These are phyloP conservation scores for Hypoxylon rubiginosum DNA, from an alignment of 2,329 filamentous ascomycete species.

Conservation along the genomic window DNA sequence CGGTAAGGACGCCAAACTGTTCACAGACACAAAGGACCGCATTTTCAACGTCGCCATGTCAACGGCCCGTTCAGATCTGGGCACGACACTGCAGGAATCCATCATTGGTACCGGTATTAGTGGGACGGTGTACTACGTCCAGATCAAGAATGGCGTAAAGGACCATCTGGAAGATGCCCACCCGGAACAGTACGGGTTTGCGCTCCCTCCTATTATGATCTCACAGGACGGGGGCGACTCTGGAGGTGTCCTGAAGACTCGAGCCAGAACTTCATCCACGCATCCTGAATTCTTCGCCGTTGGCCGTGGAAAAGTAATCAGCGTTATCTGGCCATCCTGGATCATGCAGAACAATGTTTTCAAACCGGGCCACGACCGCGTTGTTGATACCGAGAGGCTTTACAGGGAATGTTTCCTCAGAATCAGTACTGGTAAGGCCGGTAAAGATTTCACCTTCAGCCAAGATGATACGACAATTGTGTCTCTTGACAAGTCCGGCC, in stretches of 20 bases:
- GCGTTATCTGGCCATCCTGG: conserved; percentile 81
- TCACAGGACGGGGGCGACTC: conserved; percentile 89
- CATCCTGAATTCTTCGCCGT: conserved; percentile 96
- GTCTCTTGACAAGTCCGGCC: conserved; percentile 95
- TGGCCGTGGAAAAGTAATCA: conserved; percentile 94
- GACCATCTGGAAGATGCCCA: conserved; percentile 84
- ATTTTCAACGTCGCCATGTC: conserved; percentile 95
- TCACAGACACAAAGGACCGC: conserved; percentile 90
- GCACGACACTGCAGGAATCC: conserved; percentile 76
- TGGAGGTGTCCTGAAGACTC: conserved; percentile 93
- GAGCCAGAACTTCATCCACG: conserved; percentile 87
- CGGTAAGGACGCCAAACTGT: conserved; percentile 90
- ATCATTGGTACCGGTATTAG: conserved; percentile 95
- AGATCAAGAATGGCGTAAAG: conserved; percentile 80
- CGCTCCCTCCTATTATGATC: conserved; percentile 84
- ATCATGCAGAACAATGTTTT: conserved; percentile 74
- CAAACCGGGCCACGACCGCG: conserved; percentile 73
- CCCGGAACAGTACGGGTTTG: conserved; percentile 87
- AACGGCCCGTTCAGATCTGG: conserved; percentile 70
- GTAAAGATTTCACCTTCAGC: conserved; percentile 98
- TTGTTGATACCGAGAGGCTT: conserved; percentile 89
- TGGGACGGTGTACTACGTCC: conserved; percentile 96
- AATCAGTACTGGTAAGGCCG: conserved; percentile 97
- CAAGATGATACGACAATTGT: conserved; percentile 96
- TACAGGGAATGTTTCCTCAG: conserved; percentile 88